Conservation (phyloP, 169 alveolate species). For the Cardiosporidium cionae region DNA sequence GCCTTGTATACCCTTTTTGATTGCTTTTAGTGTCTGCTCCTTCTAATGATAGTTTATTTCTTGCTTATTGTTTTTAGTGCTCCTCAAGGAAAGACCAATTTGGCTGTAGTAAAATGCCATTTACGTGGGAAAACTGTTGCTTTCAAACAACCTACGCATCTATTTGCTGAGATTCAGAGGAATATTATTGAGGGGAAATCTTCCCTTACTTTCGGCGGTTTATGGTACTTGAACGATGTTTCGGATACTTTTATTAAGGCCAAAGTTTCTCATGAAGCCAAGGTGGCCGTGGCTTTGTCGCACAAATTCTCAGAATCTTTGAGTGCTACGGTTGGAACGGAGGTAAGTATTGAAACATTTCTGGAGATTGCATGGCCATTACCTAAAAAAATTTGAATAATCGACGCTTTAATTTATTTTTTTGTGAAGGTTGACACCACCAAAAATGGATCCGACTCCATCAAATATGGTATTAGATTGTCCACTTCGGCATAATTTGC, state of each 20-base stretch:
- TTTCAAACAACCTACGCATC: conserved; percentile 6
- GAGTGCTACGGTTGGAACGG: conserved; percentile 24
- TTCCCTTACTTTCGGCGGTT: conserved; percentile 18
- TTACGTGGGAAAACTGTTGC: conserved; percentile 21
- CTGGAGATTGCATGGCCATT: too few species aligned
- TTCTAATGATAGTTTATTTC: neutral
- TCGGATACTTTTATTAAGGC: conserved; percentile 17
- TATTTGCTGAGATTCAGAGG: conserved; percentile 23
- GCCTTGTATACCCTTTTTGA: too few species aligned
- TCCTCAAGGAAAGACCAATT: conserved; percentile 10
- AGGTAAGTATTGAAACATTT: conserved; percentile 19
- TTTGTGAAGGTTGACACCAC: too few species aligned
- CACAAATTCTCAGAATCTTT: conserved; percentile 20
- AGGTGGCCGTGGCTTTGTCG: conserved; percentile 15
- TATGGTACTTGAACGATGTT: conserved; percentile 26
- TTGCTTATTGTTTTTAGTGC: conserved; percentile 5
- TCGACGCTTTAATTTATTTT: too few species aligned
- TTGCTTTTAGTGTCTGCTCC: too few species aligned
- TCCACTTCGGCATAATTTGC: too few species aligned
- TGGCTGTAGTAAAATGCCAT: conserved; percentile 11
- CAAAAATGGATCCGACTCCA: too few species aligned
- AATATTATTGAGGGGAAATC: conserved; percentile 10
- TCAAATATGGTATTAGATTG: too few species aligned
- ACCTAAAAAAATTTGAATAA: too few species aligned
- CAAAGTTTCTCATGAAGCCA: conserved; percentile 18